Percentiles rank a stretch among this genome's conserved stretches.
Evolutionary conservation across 495 filamentous ascomycete species (phyloP).

Genomic region (Cercophora newfieldiana): DNA sequence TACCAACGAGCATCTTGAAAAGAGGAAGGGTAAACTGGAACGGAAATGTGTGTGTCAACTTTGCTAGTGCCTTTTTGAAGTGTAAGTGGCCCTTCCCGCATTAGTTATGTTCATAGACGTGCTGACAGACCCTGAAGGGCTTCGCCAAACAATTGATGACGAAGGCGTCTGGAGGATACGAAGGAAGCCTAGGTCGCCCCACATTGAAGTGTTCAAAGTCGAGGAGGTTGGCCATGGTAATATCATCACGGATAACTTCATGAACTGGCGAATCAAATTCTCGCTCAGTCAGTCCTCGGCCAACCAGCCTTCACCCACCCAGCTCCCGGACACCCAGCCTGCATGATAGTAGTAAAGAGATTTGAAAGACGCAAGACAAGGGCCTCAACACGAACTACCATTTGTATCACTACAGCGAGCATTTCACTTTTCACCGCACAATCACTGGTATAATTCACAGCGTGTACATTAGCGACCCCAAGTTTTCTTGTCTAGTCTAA

Average conservation of each 20-base stretch:
- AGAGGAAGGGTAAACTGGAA: slow-evolving; percentile 72
- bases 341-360: too few relatives aligned
- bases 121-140: slow-evolving; percentile 43
- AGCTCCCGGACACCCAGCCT: too few relatives aligned
- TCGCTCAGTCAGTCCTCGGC: slow-evolving; percentile 18
- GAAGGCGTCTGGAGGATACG: slow-evolving; percentile 83
- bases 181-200: slow-evolving; percentile 52
- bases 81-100: slow-evolving; percentile 45
- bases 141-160: slow-evolving; percentile 63
- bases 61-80: slow-evolving; percentile 71
- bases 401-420: not conserved
- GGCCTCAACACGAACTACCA: not conserved
- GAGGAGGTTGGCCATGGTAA: slow-evolving; percentile 72
- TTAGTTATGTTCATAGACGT: not conserved
- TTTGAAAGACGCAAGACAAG: too few relatives aligned
- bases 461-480: not conserved
- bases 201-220: slow-evolving; percentile 70
- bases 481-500: not conserved
- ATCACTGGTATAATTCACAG: not conserved
- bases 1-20: slow-evolving; percentile 71
- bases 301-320: too few relatives aligned
- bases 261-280: slow-evolving; percentile 66
- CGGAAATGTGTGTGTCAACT: slow-evolving; percentile 88
- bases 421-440: not conserved
- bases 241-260: slow-evolving; percentile 76